Evolutionary conservation across 225 moss, liverwort and hornwort genomes (phyloP), one percentile per base, ranked within the genome.

Genomic region (Sphagnum contortum): DNA sequence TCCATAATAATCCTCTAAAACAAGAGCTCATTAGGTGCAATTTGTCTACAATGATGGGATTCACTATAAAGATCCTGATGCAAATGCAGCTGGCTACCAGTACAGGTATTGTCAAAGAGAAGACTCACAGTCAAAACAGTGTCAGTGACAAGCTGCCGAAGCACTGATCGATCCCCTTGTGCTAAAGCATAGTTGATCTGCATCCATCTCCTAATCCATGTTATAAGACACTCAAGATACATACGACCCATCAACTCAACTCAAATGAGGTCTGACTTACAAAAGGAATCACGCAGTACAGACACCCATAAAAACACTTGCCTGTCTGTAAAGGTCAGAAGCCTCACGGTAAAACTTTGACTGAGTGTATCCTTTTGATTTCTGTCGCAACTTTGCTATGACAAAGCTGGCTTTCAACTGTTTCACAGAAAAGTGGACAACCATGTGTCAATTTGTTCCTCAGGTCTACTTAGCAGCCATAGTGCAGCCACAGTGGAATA

Each of bases 101-200:
- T 29, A 29, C 29, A 29, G 29, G 29, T 29, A 29, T 29, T 29
- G 29, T 29, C 29, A 29, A 29, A 49, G n/a, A 61, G 44, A 14
- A n/a, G 46, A 47, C 59, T 54, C 71, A 95, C 96, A 80, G 87
- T 77, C 66, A 90, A 78, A 66, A 90, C 87, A 48, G 73, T 89
- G 71, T 98, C 96, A 47, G 96, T 91, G 65, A 89, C 89, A 69
- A 98, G 85, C 57, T 92, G 90, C 13, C 92, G 92, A 55, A 98
- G 80, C 47, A 75, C 68, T 64, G 90, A 87, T 12, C 92, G 80
- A 65, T 96, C 85, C 49, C 92, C 92, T 50, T 80, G 66, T 59
- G 95, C 95, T 69, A 90, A 83, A 8, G 90, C 87, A 66, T 59
- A 59, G 55, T 90, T 96, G 52, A 96, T 88, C 95, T 96, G 84